Base-by-base conservation (phyloP, 1,284 basidiomycete species). In the Uromyces viciae-fabae region DNA sequence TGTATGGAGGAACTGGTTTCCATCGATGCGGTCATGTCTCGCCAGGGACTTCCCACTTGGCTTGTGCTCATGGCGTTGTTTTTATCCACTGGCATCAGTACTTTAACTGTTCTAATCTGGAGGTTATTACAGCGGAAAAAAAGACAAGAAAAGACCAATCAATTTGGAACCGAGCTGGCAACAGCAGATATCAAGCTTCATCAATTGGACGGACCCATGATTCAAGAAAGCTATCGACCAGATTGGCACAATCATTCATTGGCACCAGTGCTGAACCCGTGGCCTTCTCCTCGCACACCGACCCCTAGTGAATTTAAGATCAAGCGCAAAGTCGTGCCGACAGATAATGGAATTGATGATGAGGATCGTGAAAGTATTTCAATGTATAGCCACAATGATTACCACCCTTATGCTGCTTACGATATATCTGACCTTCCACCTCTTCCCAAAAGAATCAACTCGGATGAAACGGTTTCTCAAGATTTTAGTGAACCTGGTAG, bases 301-400 rank as follows among this genome's bases (percentile, higher is more conserved):
- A 52, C 74, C 25, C 54, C 73, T 40, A 49, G 58, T 33, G 58
- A 62, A 36, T 76, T 76, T 60, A 76, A 76, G 60, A 76, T 76
- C 22, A 76, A 76, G 74, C 74, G 74, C 28, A 76, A 76, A 49
- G 31, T 66, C 28, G 62, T 76, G 7, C 74, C 74, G 31, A 64
- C 60, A 46, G 49, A 72, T 25, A 33, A 3, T 38, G 25, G 69
- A 38, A 49, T 54, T 5, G 46, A 72, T 54, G 69, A 72, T 72
- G 49, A 17, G 69, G 69, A 72, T 22, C 69, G 69, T 15, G 69
- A 72, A 54, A 72, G 46, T 25, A 54, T 54, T 14, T 72, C 69
- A 2, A 72, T 72, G 2, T 72, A 72, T 33, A 72, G 69, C 22
- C 46, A 54, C 28, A 72, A 49, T 46, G 69, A 72, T 49, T 46